Percentiles rank a stretch among this genome's conserved stretches.
Conservation (phyloP, 306 rosid species). For the Amphicarpaea edgeworthii region DNA sequence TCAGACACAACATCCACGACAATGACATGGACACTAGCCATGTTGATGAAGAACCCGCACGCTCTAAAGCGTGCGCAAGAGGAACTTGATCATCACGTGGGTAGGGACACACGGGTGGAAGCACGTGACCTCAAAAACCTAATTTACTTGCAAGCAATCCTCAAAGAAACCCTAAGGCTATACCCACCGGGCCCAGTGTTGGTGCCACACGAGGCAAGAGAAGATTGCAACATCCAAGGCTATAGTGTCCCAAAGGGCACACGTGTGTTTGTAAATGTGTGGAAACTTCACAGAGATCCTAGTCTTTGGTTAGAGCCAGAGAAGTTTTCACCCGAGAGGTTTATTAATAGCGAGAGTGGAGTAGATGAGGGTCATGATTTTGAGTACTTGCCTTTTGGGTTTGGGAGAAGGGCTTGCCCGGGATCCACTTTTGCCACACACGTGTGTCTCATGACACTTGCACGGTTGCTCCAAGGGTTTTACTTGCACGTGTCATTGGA, state of each 20-base stretch:
- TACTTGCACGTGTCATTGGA: constrained; percentile 40
- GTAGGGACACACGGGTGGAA: constrained; percentile 53
- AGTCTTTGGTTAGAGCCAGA: constrained; percentile 56
- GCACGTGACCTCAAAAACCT: constrained; percentile 49
- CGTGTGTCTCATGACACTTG: constrained; percentile 51
- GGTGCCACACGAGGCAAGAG: constrained; percentile 64
- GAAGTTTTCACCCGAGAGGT: constrained; percentile 61
- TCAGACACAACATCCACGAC: constrained; percentile 58
- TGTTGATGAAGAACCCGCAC: constrained; percentile 50
- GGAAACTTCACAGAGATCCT: constrained; percentile 71
- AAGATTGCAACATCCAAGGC: constrained; percentile 55
- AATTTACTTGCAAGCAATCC: constrained; percentile 59
- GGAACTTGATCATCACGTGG: constrained; percentile 56
- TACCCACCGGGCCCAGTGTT: constrained; percentile 64
- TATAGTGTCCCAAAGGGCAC: constrained; percentile 58
- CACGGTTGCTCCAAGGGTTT: constrained; percentile 66
- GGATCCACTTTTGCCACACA: constrained; percentile 58
- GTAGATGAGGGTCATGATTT: constrained; percentile 55
- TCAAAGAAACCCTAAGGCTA: constrained; percentile 60
- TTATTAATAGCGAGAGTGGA: constrained; percentile 45
- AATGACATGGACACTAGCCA: constrained; percentile 62
- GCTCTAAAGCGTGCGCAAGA: constrained; percentile 60
- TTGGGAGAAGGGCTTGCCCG: constrained; percentile 65
- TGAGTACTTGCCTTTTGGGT: constrained; percentile 66
- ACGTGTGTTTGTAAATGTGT: constrained; percentile 58